Base-by-base conservation (phyloP, 2,329 filamentous ascomycete genomes). In the Exophiala sideris region DNA sequence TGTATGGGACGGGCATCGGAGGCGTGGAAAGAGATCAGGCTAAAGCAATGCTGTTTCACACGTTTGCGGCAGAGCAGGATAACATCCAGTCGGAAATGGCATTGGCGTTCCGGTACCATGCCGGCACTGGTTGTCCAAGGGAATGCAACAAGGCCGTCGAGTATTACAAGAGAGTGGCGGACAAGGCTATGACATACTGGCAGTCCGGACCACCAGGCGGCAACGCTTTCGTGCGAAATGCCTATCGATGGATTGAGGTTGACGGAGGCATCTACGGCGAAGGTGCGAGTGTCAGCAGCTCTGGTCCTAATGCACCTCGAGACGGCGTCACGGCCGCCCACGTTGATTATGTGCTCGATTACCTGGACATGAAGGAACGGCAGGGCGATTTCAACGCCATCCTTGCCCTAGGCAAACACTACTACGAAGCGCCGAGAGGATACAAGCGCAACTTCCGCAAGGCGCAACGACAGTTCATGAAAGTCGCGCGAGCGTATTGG, bases 21-120 rank as follows among this genome's bases (percentile, higher is more conserved):
- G 86, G 85, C 1, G 89, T 96, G 5, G 82, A 88, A 67, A 82
- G 83, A 40, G 88, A 99, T 65, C 94, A 97, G 72, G 91, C 91
- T 9, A 91, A 90, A 71, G 90, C 94, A 3, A 78, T 97, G 64
- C 77, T 97, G 38, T 97, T 96, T 71, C 92, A 99, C 70, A 95
- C 89, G 0, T 94, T 97, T 68, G 92, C 94, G 0, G 94, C 94
- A 0, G 79, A 91, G 61, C 83, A 83, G 50, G 92, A 90, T 16
- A 85, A 96, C 67, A 87, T 86, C 12, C 82, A 86, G 51, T 92
- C 92, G 5, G 87, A 97, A 71, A 97, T 99, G 94, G 92, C 91
- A 0, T 79, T 95, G 5, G 95, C 86, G 3, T 95, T 91, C 65
- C 84, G 94, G 45, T 85, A 96, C 67, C 85, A 94, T 62, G 82